Percentiles rank a stretch among this genome's conserved stretches.
phyloP scores from a whole-genome alignment of 2,329 filamentous ascomycete species.

The Neocatenulostroma microsporum region DNA sequence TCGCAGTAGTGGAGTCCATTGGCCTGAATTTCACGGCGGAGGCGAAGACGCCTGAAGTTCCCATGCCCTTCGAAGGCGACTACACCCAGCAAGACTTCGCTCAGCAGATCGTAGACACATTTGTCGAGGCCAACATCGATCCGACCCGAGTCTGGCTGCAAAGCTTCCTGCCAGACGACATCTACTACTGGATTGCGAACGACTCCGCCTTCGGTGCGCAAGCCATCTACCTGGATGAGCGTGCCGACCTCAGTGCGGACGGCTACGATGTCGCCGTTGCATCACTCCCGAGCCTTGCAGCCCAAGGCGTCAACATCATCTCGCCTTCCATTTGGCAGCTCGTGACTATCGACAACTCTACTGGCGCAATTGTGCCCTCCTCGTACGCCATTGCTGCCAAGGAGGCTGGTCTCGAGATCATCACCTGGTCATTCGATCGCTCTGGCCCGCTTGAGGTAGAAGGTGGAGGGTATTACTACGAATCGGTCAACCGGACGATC shows the following conservation, averaged over 20 bases:
- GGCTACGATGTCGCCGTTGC: slow-evolving; percentile 49
- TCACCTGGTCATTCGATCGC: slow-evolving; percentile 63
- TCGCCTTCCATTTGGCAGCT: slow-evolving; percentile 58
- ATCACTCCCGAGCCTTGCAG: slow-evolving; percentile 49
- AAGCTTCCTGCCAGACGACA: slow-evolving; percentile 44
- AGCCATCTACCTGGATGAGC: slow-evolving; percentile 58
- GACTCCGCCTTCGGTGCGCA: slow-evolving; percentile 55
- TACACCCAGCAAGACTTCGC: slow-evolving; percentile 60
- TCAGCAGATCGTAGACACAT: slow-evolving; percentile 57
- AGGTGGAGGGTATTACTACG: slow-evolving; percentile 49
- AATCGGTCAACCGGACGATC: slow-evolving; percentile 46
- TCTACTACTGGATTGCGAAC: slow-evolving; percentile 59
- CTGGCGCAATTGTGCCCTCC: slow-evolving; percentile 53
- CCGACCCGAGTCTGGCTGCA: slow-evolving; percentile 53
- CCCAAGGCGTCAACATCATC: slow-evolving; percentile 54
- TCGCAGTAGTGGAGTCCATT: slow-evolving; percentile 49
- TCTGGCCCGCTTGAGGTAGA: slow-evolving; percentile 51
- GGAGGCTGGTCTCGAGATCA: slow-evolving; percentile 54
- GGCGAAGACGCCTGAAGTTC: slow-evolving; percentile 54
- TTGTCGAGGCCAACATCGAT: slow-evolving; percentile 46
- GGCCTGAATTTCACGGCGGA: slow-evolving; percentile 59
- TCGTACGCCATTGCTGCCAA: slow-evolving; percentile 55
- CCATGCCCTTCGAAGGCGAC: slow-evolving; percentile 58
- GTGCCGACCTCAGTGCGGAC: slow-evolving; percentile 44
- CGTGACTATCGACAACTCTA: slow-evolving; percentile 40